phyloP scores from a whole-genome alignment of 208 protist genomes.

The Wallacemonas sp. region DNA sequence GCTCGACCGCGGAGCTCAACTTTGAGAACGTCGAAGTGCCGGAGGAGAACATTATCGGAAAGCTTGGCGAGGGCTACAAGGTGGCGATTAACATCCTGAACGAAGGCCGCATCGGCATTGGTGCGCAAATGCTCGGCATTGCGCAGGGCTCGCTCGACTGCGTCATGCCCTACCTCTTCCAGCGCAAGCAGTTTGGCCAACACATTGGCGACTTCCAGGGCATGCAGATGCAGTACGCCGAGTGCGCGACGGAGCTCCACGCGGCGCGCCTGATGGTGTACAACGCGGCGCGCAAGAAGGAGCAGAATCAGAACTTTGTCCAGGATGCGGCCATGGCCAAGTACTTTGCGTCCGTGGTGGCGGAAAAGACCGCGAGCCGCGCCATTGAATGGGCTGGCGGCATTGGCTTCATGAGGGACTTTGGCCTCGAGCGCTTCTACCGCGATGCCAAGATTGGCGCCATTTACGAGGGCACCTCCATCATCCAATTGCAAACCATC shows the following conservation, averaged over 20 bases:
- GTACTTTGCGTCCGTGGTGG: constrained; percentile 87
- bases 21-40: constrained; percentile 91
- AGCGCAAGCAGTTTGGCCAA: constrained; percentile 94
- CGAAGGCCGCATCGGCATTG: constrained; percentile 96
- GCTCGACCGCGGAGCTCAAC: constrained; percentile 94
- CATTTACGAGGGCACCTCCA: constrained; percentile 95
- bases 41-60: constrained; percentile 72
- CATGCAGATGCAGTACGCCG: constrained; percentile 93
- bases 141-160: constrained; percentile 82
- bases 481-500: constrained; percentile 96
- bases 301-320: constrained; percentile 82
- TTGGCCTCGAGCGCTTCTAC: constrained; percentile 95
- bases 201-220: constrained; percentile 94
- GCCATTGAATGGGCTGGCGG: constrained; percentile 95
- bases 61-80: constrained; percentile 95
- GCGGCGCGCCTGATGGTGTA: constrained; percentile 89
- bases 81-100: constrained; percentile 95
- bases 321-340: constrained; percentile 97
- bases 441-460: constrained; percentile 90
- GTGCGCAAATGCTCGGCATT: constrained; percentile 93
- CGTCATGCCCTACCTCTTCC: constrained; percentile 82
- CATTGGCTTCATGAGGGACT: constrained; percentile 96
- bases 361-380: constrained; percentile 75
- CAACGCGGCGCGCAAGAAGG: constrained; percentile 93
- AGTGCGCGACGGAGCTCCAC: constrained; percentile 72